Evolutionary conservation across 306 rosid species (phyloP).

Genomic region (Oemleria cerasiformis): DNA sequence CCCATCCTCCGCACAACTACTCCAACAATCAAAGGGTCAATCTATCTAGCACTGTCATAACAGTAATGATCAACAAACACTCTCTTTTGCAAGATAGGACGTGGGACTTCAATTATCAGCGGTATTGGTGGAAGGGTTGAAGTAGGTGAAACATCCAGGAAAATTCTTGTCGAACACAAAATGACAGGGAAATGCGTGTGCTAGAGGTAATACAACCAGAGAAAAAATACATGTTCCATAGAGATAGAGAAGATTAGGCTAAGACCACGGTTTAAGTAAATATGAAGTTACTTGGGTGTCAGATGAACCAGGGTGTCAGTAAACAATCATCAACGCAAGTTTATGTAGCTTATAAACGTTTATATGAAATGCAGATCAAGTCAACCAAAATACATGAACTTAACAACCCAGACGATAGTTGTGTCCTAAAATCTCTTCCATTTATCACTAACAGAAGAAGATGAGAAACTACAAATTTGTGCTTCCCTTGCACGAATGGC

Average conservation of each 20-base stretch:
- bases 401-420: neutral
- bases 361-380: neutral
- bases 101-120: neutral
- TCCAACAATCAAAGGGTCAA: neutral
- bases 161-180: too few species aligned
- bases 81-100: neutral
- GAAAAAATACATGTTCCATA: too few species aligned
- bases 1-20: neutral
- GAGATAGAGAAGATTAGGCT: too few species aligned
- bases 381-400: conserved; percentile 8
- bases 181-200: too few species aligned
- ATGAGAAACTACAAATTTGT: neutral
- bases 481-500: neutral
- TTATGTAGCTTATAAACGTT: neutral
- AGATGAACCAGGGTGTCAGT: neutral
- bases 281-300: neutral
- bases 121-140: neutral
- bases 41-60: neutral
- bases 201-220: too few species aligned
- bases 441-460: neutral
- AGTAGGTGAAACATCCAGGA: too few species aligned
- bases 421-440: neutral
- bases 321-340: neutral
- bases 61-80: neutral
- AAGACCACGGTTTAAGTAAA: too few species aligned